phyloP scores from a whole-genome alignment of 495 filamentous ascomycete genomes.

The Aspergillus olivimuriae region DNA sequence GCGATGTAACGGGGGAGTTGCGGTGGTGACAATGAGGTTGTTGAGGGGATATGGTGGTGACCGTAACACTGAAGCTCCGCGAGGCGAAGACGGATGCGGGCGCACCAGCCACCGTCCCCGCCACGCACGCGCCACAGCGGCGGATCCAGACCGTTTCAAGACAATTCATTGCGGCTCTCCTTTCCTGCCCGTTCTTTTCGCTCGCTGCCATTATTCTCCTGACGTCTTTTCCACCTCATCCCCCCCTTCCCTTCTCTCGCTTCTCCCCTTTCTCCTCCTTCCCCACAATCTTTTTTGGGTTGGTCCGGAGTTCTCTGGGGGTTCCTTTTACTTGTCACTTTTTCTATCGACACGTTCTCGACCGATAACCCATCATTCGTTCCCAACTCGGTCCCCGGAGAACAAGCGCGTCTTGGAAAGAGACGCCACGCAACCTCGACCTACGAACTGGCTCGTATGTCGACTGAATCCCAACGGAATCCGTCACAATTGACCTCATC shows the following conservation, averaged over 20 bases:
- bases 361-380: conserved; percentile 21
- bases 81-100: not conserved
- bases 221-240: conserved; percentile 8
- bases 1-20: too few relatives aligned
- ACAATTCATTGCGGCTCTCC: conserved; percentile 6
- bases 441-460: conserved; percentile 39
- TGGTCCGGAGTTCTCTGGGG: conserved; percentile 21
- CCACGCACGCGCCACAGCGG: conserved; percentile 2
- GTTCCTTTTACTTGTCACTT: too few relatives aligned
- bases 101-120: conserved; percentile 7
- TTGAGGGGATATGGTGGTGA: too few relatives aligned
- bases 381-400: conserved; percentile 6
- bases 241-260: conserved; percentile 7
- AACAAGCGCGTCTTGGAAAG: conserved; percentile 6
- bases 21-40: too few relatives aligned
- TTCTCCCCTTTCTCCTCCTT: conserved; percentile 1
- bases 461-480: conserved; percentile 39
- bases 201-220: conserved; percentile 21
- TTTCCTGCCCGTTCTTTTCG: conserved; percentile 5
- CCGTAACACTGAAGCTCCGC: too few relatives aligned
- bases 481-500: conserved; percentile 14
- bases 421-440: conserved; percentile 9
- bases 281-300: conserved; percentile 12
- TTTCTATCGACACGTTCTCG: too few relatives aligned
- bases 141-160: conserved; percentile 18